Evolutionary conservation across 306 rosid species (phyloP), one percentile per base, ranked within the genome.

Genomic region (Canavalia ensiformis): DNA sequence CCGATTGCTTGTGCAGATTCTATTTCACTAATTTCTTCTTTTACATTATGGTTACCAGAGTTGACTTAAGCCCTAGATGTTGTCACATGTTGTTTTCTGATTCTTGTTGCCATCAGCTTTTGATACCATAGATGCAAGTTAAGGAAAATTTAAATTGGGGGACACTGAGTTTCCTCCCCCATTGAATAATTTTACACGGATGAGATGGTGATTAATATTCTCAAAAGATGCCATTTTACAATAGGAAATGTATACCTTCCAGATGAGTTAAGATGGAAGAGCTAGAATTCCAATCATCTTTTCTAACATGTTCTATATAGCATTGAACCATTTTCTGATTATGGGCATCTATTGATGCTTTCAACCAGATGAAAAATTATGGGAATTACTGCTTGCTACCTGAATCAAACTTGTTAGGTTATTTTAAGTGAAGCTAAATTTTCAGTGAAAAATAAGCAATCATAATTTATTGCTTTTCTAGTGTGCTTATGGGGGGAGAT

Each of bases 371-470:
- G 2, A 57, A 41, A 75, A 72, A 50, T 77, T 70, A n/a, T 64
- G 44, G 79, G 79, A 67, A 4, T 62, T 81, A 13, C 78, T 70
- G 80, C 76, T 57, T 75, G 79, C 63, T 64, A 52, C 57, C 64
- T 18, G 76, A 71, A 72, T 45, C 34, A 49, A 66, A 70, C 69
- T 47, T 69, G 10, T 86, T 47, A 55, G 35, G 63, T 6, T 76
- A 75, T 72, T 60, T 72, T 64, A 72, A 37, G 33, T 13, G n/a
- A 39, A 47, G 30, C 56, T 35, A 52, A 12, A 11, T 7, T 77
- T 60, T 70, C 37, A 34, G 13, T 18, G 4, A 63, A 71, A 45
- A 30, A 50, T 60, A 42, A 81, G 44, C 30, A 46, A 54, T 76
- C 45, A 41, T 39, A 35, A 41, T 65, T 46, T 46, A 10, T 80